Conservation (phyloP, 371 early-diverging fungal genomes). For the Apophysomyces ossiformis region DNA sequence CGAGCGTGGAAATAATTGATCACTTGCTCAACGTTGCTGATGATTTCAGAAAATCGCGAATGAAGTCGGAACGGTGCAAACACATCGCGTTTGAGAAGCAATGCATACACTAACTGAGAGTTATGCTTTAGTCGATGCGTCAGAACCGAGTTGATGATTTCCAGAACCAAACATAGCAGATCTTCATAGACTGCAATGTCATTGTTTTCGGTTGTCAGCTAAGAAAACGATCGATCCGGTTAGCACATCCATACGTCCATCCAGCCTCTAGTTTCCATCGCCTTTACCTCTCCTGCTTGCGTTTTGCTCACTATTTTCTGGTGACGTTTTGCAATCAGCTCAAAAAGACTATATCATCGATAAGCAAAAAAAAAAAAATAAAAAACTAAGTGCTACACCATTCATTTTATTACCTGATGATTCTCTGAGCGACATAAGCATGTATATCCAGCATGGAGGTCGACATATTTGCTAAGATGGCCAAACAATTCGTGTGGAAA, state of each 20-base stretch:
- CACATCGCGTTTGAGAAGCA: conserved; percentile 71
- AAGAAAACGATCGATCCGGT: background rate
- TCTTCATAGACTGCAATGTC: conserved; percentile 70
- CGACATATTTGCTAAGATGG: conserved; percentile 74
- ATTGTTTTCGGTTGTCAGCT: background rate
- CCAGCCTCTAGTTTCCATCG: background rate
- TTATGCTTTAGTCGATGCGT: conserved; percentile 69
- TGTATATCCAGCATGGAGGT: conserved; percentile 65
- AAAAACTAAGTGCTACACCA: background rate
- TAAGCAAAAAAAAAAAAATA: background rate
- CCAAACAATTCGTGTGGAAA: conserved; percentile 71
- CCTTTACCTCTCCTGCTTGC: conserved; percentile 28
- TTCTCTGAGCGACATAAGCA: conserved; percentile 71
- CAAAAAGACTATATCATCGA: conserved; percentile 55
- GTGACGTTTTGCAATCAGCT: conserved; percentile 68
- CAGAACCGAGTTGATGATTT: conserved; percentile 72
- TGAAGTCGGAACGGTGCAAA: conserved; percentile 62
- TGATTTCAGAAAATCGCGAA: conserved; percentile 59
- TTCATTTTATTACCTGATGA: conserved; percentile 60
- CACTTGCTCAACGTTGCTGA: conserved; percentile 69
- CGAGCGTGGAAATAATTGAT: conserved; percentile 67
- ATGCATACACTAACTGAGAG: conserved; percentile 74
- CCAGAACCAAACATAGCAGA: conserved; percentile 67
- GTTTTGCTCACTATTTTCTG: conserved; percentile 57
- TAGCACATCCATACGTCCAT: background rate